These are phyloP conservation scores for Naumovozyma castellii DNA, from an alignment of 805 yeast genomes.

Conservation along the genomic window DNA sequence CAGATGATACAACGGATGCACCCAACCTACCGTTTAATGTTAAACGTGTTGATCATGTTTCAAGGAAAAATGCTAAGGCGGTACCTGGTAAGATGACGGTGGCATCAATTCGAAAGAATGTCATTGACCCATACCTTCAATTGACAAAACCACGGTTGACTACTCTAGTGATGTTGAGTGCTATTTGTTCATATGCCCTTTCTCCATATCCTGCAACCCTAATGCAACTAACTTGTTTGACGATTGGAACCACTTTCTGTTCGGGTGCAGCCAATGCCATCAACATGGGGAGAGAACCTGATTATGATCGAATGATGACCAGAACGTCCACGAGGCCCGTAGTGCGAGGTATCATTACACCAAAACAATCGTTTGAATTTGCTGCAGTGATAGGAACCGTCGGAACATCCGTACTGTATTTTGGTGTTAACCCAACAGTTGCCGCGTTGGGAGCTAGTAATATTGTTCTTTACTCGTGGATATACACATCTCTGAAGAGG, in stretches of 20 bases:
- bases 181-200: conserved; percentile 88
- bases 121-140: conserved; percentile 58
- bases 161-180: conserved; percentile 76
- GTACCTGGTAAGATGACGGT: conserved; percentile 2
- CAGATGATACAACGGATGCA: conserved; percentile 20
- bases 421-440: conserved; percentile 82
- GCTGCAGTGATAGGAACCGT: conserved; percentile 64
- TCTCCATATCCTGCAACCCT: conserved; percentile 78
- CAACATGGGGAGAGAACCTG: conserved; percentile 94
- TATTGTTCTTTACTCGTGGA: conserved; percentile 77
- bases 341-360: conserved; percentile 68
- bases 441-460: conserved; percentile 73
- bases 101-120: conserved; percentile 28
- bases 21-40: conserved; percentile 45
- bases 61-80: conserved; percentile 6
- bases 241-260: conserved; percentile 76
- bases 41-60: conserved; percentile 30
- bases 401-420: conserved; percentile 60
- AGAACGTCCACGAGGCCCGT: conserved; percentile 86
- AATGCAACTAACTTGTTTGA: conserved; percentile 57
- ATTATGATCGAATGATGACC: conserved; percentile 76
- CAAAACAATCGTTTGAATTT: conserved; percentile 69
- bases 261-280: conserved; percentile 95
- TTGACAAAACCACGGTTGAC: conserved; percentile 88
- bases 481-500: conserved; percentile 84